phyloP scores from a whole-genome alignment of 2,329 filamentous ascomycete species.

The Aspergillus ochraceus region DNA sequence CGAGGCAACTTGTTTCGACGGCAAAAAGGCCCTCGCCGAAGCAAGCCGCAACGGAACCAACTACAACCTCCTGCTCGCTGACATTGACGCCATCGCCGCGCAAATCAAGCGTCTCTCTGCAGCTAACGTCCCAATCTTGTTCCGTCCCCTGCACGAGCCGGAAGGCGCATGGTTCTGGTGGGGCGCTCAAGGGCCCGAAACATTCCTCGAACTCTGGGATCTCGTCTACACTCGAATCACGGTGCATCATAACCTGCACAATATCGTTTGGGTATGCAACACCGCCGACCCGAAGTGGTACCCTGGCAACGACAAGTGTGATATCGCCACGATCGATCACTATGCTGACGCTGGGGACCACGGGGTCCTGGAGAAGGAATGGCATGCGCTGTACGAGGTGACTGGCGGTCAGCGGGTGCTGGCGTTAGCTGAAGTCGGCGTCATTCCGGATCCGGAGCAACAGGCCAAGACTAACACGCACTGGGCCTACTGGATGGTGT shows the following conservation, averaged over 20 bases:
- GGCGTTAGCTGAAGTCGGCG: slow-evolving; percentile 3
- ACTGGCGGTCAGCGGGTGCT: slow-evolving; percentile 2
- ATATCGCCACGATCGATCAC: slow-evolving; percentile 9
- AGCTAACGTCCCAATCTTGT: slow-evolving; percentile 6
- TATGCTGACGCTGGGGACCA: slow-evolving; percentile 9
- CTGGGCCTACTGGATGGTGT: slow-evolving; percentile 7
- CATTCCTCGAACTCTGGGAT: slow-evolving; percentile 9
- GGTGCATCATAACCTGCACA: slow-evolving; percentile 5
- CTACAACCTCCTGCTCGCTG: slow-evolving; percentile 9
- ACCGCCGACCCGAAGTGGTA: slow-evolving; percentile 7
- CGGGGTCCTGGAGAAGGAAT: slow-evolving; percentile 4
- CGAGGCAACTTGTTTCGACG: background rate
- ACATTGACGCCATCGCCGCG: slow-evolving; percentile 9
- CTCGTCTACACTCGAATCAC: slow-evolving; percentile 10
- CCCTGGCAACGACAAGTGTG: slow-evolving; percentile 11
- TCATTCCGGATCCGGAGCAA: background rate
- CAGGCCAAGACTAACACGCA: background rate
- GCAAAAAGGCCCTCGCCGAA: background rate
- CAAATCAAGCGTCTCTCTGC: slow-evolving; percentile 5
- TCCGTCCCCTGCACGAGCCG: slow-evolving; percentile 5
- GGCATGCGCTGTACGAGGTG: background rate
- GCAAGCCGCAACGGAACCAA: slow-evolving; percentile 1
- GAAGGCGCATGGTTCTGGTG: background rate
- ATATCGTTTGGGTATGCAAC: slow-evolving; percentile 13
- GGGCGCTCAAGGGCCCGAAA: background rate